Evolutionary conservation across 2,329 filamentous ascomycete genomes (phyloP).

Genomic region (Curvularia hawaiiensis): DNA sequence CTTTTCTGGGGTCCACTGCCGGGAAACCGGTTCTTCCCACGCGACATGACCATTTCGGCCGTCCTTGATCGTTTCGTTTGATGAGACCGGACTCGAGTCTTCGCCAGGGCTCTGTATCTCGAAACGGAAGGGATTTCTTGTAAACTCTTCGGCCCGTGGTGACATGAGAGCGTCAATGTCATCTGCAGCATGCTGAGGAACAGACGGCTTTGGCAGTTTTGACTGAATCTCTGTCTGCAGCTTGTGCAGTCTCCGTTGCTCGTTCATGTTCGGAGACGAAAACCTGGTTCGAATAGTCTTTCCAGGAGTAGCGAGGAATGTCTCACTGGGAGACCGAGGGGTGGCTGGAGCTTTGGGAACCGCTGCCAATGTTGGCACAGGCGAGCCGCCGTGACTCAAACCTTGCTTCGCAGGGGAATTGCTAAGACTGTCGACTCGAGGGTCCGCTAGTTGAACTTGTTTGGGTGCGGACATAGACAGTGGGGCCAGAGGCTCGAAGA

Average conservation of each 20-base stretch:
- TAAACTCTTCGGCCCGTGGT: slow-evolving; percentile 74
- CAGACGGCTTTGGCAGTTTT: slow-evolving; percentile 37
- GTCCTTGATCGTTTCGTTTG: slow-evolving; percentile 41
- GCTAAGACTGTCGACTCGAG: slow-evolving; percentile 35
- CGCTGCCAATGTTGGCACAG: slow-evolving; percentile 9
- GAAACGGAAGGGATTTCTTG: slow-evolving; percentile 54
- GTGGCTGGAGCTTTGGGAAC: slow-evolving; percentile 24
- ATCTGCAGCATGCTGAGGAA: slow-evolving; percentile 39
- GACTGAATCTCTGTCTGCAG: slow-evolving; percentile 49
- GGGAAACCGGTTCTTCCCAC: slow-evolving; percentile 34
- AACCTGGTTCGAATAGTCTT: slow-evolving; percentile 44
- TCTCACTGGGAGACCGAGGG: slow-evolving; percentile 21
- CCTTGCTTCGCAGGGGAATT: slow-evolving; percentile 25
- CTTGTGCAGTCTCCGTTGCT: slow-evolving; percentile 46
- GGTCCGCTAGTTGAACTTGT: slow-evolving; percentile 14
- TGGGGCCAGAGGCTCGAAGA: slow-evolving; percentile 18
- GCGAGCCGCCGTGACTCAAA: slow-evolving; percentile 16
- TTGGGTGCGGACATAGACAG: slow-evolving; percentile 18
- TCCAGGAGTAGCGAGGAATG: slow-evolving; percentile 39
- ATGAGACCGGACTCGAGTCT: slow-evolving; percentile 39
- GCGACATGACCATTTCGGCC: slow-evolving; percentile 31
- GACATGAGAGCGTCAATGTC: slow-evolving; percentile 66
- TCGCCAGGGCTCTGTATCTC: slow-evolving; percentile 34
- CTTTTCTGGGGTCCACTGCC: slow-evolving; percentile 59
- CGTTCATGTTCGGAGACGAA: slow-evolving; percentile 47